These are phyloP conservation scores for Papiliotrema terrestris DNA, from an alignment of 1,284 basidiomycete species.

Conservation along the genomic window DNA sequence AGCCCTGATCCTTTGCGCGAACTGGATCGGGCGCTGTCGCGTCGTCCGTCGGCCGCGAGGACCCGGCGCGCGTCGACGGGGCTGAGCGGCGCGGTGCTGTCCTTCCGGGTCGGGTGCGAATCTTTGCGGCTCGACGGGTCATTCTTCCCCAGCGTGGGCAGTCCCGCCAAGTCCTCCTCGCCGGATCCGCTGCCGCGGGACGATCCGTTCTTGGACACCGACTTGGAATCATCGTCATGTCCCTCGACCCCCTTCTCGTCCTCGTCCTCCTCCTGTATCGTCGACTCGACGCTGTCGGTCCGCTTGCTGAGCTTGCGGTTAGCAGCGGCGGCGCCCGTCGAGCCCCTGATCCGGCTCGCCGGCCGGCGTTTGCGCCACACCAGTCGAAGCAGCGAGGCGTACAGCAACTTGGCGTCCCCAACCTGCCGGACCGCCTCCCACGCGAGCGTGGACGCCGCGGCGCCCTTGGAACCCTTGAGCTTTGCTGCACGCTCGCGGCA, in stretches of 20 bases:
- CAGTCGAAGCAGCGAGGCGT: conserved; percentile 37
- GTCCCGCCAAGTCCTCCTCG: conserved; percentile 4
- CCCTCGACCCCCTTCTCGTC: conserved; percentile 6
- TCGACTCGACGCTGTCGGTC: conserved; percentile 3
- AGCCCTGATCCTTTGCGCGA: conserved; percentile 21
- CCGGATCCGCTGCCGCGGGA: conserved; percentile 1
- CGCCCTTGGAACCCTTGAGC: conserved; percentile 35
- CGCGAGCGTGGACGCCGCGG: conserved; percentile 32
- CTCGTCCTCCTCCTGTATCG: conserved; percentile 18
- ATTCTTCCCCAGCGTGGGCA: background rate
- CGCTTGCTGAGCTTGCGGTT: conserved; percentile 8
- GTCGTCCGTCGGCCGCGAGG: background rate
- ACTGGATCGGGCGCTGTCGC: background rate
- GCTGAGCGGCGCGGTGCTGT: background rate
- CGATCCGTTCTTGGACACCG: background rate
- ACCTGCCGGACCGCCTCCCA: conserved; percentile 39
- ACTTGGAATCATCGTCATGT: background rate
- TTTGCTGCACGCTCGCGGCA: conserved; percentile 37
- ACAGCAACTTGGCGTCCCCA: conserved; percentile 39
- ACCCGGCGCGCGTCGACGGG: background rate
- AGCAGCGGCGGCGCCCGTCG: background rate
- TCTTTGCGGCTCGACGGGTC: background rate
- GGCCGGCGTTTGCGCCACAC: conserved; percentile 41
- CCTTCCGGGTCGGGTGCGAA: background rate
- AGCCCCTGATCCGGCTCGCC: background rate